Evolutionary conservation across 345 rosid species (phyloP), one percentile per base, ranked within the genome.

Genomic region (Aquilaria malaccensis): DNA sequence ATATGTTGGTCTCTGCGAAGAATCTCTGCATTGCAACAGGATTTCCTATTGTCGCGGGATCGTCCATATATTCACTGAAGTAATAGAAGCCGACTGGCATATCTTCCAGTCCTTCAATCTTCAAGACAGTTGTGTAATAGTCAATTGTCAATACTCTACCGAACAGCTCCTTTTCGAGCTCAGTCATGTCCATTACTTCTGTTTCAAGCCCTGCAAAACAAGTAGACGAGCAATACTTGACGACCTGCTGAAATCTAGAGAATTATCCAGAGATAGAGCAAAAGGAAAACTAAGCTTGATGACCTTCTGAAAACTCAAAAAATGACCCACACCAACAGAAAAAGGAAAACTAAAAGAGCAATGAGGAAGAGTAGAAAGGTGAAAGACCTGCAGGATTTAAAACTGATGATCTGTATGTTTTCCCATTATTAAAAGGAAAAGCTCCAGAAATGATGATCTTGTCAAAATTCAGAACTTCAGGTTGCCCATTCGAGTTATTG

Each of bases 1-100:
- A 81, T 64, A 83, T 74, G 63, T 85, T 73, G 7, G 92, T 60
- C 71, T 85, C 83, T 9, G 76, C 73, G 60, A 70, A 81, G 72
- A 80, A 85, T 76, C 70, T 83, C 75, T 85, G 92, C 84, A 85
- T 77, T 65, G 92, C 92, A 52, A 83, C 81, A 7, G 92, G 88
- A 67, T 77, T 63, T 50, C 92, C 92, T 30, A 83, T 77, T 37
- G 86, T 76, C 43, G 76, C 66, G 64, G 92, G 88, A 66, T 85
- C 85, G 2, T 83, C 81, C 82, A 85, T 83, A 64, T 79, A 79
- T 69, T 81, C 86, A n/a, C 76, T 79, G 7, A 85, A 83, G 73
- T 83, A 83, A 45, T 80, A 85, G 55, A 85, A 85, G 33, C 92
- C 88, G 4, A 76, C 59, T 46, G 86, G 88, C 63, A 83, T 68